phyloP scores from a whole-genome alignment of 2,329 filamentous ascomycete genomes.

The Cordyceps fumosorosea region DNA sequence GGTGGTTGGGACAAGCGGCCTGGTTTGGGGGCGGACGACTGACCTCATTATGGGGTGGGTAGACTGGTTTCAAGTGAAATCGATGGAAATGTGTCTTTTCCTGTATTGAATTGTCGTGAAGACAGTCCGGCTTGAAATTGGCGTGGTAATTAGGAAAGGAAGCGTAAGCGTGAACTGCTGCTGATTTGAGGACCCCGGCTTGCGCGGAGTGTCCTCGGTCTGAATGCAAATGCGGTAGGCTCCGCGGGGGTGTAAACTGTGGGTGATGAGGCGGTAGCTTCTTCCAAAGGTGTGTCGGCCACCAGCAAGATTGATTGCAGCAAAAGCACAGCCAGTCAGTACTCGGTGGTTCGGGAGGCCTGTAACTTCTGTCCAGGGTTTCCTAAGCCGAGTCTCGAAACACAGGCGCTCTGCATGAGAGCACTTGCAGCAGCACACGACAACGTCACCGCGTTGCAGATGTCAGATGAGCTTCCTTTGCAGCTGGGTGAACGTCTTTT shows the following conservation, averaged over 20 bases:
- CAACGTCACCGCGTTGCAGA: neutral
- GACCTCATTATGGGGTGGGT: conserved; percentile 4
- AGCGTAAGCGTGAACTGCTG: neutral
- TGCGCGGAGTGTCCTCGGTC: neutral
- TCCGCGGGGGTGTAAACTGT: neutral
- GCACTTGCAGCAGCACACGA: neutral
- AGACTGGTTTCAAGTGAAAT: neutral
- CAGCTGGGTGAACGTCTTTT: neutral
- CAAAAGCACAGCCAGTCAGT: neutral
- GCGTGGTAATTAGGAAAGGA: neutral
- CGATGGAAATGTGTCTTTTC: neutral
- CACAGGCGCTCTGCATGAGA: neutral
- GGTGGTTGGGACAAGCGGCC: neutral
- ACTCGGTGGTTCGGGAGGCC: neutral
- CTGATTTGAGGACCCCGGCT: neutral
- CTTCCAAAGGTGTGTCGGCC: neutral
- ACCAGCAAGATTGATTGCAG: neutral
- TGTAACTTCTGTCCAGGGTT: neutral
- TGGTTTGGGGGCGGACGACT: neutral
- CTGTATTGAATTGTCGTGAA: neutral
- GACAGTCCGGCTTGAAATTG: neutral
- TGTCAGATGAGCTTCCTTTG: neutral
- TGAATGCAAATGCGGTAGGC: conserved; percentile 1
- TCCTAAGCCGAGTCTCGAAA: neutral
- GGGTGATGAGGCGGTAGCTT: neutral